Conservation (phyloP, 371 early-diverging fungal species). For the Mucor lusitanicus region DNA sequence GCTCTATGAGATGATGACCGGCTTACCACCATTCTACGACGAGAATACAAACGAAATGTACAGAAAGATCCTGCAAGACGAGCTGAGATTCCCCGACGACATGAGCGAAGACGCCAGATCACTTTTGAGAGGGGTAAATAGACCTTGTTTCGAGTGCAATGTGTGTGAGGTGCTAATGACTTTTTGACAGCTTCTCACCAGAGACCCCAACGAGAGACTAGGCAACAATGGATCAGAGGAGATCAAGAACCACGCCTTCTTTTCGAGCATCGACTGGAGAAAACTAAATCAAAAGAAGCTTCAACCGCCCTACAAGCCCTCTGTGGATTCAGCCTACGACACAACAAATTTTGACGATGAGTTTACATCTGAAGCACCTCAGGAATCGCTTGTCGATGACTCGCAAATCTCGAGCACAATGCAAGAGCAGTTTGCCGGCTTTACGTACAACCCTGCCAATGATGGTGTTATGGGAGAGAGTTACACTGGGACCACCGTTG, state of each 20-base stretch:
- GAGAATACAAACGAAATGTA: slow-evolving; percentile 94
- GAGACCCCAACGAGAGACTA: slow-evolving; percentile 84
- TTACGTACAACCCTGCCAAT: slow-evolving; percentile 48
- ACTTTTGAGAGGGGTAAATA: slow-evolving; percentile 70
- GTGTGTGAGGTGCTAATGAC: too few species aligned
- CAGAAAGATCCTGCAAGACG: slow-evolving; percentile 86
- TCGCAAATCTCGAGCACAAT: slow-evolving; percentile 84
- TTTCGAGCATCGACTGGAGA: slow-evolving; percentile 90
- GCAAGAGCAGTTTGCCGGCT: slow-evolving; percentile 95
- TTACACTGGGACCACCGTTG: slow-evolving; percentile 14
- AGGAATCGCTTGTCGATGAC: slow-evolving; percentile 73
- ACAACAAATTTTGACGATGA: slow-evolving; percentile 86
- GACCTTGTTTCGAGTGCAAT: slow-evolving; percentile 42
- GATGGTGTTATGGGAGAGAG: slow-evolving; percentile 48
- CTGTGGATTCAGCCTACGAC: slow-evolving; percentile 77
- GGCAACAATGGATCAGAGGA: slow-evolving; percentile 86
- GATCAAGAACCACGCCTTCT: slow-evolving; percentile 95
- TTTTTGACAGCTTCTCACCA: not conserved
- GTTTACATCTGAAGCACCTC: slow-evolving; percentile 81
- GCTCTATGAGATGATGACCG: slow-evolving; percentile 95
- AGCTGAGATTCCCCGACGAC: slow-evolving; percentile 84
- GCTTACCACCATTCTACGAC: slow-evolving; percentile 95
- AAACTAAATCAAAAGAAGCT: slow-evolving; percentile 82
- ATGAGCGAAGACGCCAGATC: slow-evolving; percentile 73
- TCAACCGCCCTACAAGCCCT: slow-evolving; percentile 93